Percentiles rank a stretch among this genome's conserved stretches.
Evolutionary conservation across 495 filamentous ascomycete genomes (phyloP).

Genomic region (Glutinoglossum americanum): DNA sequence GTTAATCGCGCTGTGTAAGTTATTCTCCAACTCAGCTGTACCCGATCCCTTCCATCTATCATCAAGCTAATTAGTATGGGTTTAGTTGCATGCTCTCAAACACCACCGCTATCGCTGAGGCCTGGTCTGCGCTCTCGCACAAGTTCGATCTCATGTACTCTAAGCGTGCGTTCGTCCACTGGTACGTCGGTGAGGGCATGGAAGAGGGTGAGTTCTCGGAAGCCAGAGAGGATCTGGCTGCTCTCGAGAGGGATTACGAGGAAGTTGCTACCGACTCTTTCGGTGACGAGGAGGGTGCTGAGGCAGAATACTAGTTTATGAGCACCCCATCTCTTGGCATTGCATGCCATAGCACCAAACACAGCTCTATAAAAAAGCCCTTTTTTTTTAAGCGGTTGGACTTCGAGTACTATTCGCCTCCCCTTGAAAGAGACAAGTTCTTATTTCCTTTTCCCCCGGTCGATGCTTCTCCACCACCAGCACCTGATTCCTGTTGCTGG

Average conservation of each 20-base stretch:
- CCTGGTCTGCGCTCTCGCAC: slow-evolving; percentile 89
- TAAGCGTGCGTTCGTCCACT: slow-evolving; percentile 99
- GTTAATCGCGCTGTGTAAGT: slow-evolving; percentile 94
- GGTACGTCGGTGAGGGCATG: slow-evolving; percentile 99
- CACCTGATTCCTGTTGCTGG: background rate
- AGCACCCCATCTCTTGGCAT: slow-evolving; percentile 4
- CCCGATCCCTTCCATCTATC: background rate
- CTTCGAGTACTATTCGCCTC: too few relatives aligned
- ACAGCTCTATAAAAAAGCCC: background rate
- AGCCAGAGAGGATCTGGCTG: slow-evolving; percentile 93
- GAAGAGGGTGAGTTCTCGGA: slow-evolving; percentile 99
- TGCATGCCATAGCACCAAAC: background rate
- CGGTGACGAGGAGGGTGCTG: slow-evolving; percentile 67
- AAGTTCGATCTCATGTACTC: slow-evolving; percentile 99
- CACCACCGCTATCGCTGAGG: slow-evolving; percentile 96
- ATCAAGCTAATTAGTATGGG: slow-evolving; percentile 9
- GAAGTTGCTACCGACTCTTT: slow-evolving; percentile 93
- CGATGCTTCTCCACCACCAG: background rate
- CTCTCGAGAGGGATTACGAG: slow-evolving; percentile 96
- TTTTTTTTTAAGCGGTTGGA: too few relatives aligned
- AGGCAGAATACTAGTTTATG: slow-evolving; percentile 78
- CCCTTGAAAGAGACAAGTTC: background rate
- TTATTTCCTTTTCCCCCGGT: background rate
- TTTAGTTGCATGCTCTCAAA: slow-evolving; percentile 94
- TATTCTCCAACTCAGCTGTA: background rate